A percentile compares a stretch with the other conserved stretches of the same genome.
phyloP scores from a whole-genome alignment of 768 basidiomycete genomes.

The Suillus placidus region DNA sequence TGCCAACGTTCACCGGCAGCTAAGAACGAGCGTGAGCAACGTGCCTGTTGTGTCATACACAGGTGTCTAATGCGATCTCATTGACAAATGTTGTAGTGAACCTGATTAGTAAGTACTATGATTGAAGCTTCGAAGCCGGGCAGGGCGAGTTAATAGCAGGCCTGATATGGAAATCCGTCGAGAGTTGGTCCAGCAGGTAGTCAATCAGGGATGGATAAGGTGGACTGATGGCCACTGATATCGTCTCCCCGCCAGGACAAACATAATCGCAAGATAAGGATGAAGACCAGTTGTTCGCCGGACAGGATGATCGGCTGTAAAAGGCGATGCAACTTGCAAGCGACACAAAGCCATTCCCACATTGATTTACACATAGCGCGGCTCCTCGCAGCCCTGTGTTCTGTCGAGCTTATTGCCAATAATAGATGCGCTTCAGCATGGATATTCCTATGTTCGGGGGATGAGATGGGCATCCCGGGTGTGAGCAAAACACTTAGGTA shows the following conservation, averaged over 20 bases:
- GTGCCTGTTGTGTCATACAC: not conserved
- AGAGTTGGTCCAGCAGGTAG: not conserved
- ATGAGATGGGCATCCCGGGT: no score
- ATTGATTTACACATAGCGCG: not conserved
- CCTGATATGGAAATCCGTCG: not conserved
- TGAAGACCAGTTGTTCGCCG: not conserved
- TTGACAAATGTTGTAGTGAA: not conserved
- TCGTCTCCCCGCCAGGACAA: not conserved
- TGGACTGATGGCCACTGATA: not conserved
- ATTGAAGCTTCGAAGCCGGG: not conserved
- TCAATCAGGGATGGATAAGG: not conserved
- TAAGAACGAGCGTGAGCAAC: not conserved
- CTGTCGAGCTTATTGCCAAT: not conserved
- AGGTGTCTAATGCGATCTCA: not conserved
- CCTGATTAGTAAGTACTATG: not conserved
- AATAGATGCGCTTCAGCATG: not conserved
- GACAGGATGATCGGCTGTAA: not conserved
- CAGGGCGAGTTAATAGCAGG: not conserved
- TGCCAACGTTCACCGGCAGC: not conserved
- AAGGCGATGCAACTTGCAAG: not conserved
- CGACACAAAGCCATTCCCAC: slow-evolving; percentile 4
- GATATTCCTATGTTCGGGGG: not conserved
- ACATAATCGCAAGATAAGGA: not conserved
- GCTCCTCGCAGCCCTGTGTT: not conserved
- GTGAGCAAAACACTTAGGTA: not conserved